Base-by-base conservation (phyloP, 345 rosid genomes). In the Euphorbia pulcherrima region DNA sequence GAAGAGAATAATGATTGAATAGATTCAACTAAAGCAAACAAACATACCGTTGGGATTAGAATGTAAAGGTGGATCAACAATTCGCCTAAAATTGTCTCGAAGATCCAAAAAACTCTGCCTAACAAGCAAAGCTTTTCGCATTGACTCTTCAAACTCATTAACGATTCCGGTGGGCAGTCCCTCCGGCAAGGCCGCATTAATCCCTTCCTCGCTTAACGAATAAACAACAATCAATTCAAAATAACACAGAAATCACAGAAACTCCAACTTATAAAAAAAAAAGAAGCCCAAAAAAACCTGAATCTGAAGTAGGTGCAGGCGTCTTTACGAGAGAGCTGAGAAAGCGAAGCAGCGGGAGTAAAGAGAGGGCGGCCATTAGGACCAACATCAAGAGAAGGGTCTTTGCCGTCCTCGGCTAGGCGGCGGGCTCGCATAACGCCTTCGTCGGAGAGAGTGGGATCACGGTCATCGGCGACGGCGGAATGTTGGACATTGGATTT, bases 81-180 rank as follows among this genome's bases (percentile, higher is more conserved):
- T 68, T 60, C 96, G 91, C 66, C 87, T 83, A 79, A 89, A 91
- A 78, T 94, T 85, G 79, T 91, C 97, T 8, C 98, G 96, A 70
- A 90, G 87, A 79, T 86, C 90, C 78, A 90, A 82, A 79, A 86
- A 93, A 70, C 85, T 82, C 80, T 86, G 85, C 55, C 98, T 75
- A 59, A 93, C 90, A 46, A 93, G 88, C 79, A 90, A 68, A 3
- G 94, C 87, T 18, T 77, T 82, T 67, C 92, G 75, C 95, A 85
- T 76, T 23, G 99, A 89, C 46, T 89, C 97, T 46, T 82, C 84
- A 67, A 94, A 94, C 79, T 94, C 99, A 68, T 75, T 64, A 65
- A 72, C 80, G 85, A 89, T 84, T 26, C 96, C 97, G 54, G 53
- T 60, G n/a, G 89, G 86, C 72, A 94, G 76, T 10, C 97, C 99